These are phyloP conservation scores for Acacia acuminata DNA, from an alignment of 306 rosid species.

Conservation along the genomic window DNA sequence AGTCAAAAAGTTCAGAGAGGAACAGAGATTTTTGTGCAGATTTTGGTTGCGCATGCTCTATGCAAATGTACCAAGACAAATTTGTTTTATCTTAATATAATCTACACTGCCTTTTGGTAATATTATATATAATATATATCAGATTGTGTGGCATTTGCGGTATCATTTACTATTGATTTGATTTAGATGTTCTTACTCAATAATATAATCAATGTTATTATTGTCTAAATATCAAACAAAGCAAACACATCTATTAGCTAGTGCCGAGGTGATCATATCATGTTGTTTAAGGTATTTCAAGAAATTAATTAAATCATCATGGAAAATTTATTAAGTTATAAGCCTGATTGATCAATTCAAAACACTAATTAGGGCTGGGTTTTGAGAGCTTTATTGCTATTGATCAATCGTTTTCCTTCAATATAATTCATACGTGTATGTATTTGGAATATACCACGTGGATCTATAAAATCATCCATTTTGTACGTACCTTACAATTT, in stretches of 20 bases:
- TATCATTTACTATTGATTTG: too few relatives aligned
- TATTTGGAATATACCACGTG: not conserved
- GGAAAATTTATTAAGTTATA: too few relatives aligned
- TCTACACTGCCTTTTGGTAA: not conserved
- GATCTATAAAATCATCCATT: not conserved
- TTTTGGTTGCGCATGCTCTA: constrained; percentile 27
- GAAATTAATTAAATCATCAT: not conserved
- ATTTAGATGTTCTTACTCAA: not conserved
- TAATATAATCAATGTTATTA: too few relatives aligned
- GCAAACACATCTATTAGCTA: too few relatives aligned
- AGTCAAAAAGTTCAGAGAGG: constrained; percentile 5
- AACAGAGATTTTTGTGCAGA: constrained; percentile 22
- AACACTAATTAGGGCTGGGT: not conserved
- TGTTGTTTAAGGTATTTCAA: too few relatives aligned
- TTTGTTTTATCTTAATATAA: constrained; percentile 24
- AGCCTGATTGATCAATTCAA: too few relatives aligned
- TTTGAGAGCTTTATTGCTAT: not conserved
- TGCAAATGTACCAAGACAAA: constrained; percentile 32
- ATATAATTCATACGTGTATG: not conserved
- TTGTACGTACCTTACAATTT: not conserved
- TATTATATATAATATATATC: not conserved
- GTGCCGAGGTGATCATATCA: too few relatives aligned
- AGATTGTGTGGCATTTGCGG: not conserved
- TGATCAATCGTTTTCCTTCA: not conserved
- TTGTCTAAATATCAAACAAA: not conserved